Evolutionary conservation across 176 grass and related monocot species (phyloP), one percentile per base, ranked within the genome.

Genomic region (Elymus sibiricus): DNA sequence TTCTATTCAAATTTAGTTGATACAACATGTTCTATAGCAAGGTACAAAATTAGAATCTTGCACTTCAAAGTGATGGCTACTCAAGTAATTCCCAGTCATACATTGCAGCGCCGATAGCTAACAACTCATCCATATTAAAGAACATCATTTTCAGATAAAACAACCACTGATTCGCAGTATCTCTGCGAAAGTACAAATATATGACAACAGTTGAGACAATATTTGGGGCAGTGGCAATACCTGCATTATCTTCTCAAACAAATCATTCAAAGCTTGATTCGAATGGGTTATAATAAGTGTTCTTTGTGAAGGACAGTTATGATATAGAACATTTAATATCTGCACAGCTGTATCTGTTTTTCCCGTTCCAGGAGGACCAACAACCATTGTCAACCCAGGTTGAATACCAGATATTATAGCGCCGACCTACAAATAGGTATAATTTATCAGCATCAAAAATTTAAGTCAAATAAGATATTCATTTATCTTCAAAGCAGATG

Each of bases 221-320:
- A 80, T 44, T 71, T 69, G 19, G 32, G 43, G 7, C 53, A 79
- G 80, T 59, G 19, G 65, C 29, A 28, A 44, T 94, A 96, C 97
- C 97, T 99, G 93, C 97, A 99, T 96, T 89, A 99, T 99, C 87
- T 99, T 99, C 86, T 99, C 97, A 82, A 99, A 99, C 39, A 99
- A 86, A 64, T 99, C 97, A 83, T 99, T 99, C 82, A 99, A 91
- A 83, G 97, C 97, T 84, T 99, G 94, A 88, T 99, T 99, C 7
- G 97, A 99, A 78, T 99, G 97, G 47, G 97, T 99, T 67, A 99
- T 99, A 84, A 99, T 99, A 29, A 99, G 88, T 27, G 97, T 96
- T 88, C 97, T 94, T 84, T 99, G 97, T 59, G 94, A 99, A 82
- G 97, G 97, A 56, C 94, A 99, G 84, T 99, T 99, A 61, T 99